phyloP scores from a whole-genome alignment of 148 eudicot species.

The Camellia sinensis region DNA sequence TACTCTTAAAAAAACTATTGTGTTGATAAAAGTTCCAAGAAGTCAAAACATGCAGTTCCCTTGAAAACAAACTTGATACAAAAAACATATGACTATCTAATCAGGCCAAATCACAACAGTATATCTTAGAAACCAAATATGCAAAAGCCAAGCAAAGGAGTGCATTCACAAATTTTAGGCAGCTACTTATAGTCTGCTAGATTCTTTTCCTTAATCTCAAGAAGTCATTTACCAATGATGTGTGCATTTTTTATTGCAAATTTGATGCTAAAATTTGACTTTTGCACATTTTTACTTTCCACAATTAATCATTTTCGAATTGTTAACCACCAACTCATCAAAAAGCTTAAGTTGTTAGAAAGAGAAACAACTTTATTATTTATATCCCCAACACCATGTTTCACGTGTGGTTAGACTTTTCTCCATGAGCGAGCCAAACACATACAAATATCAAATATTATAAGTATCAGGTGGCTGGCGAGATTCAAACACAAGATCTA shows the following conservation, averaged over 20 bases:
- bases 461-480: no score
- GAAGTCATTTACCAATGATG: background rate
- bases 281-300: background rate
- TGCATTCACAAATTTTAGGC: background rate
- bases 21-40: background rate
- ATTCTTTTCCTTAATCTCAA: background rate
- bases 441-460: no score
- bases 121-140: background rate
- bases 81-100: conserved; percentile 12
- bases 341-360: no score
- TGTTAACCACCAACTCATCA: no score
- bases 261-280: no score
- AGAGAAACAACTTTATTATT: no score
- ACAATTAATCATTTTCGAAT: background rate
- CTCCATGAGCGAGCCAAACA: no score
- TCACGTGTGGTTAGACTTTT: no score
- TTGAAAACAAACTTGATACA: conserved; percentile 5
- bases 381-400: no score
- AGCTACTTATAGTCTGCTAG: background rate
- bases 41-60: conserved; percentile 7
- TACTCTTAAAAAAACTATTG: background rate
- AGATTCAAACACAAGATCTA: no score
- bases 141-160: conserved; percentile 4
- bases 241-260: background rate
- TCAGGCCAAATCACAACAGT: background rate